A percentile compares a stretch with the other conserved stretches of the same genome.
Evolutionary conservation across 164 flowering plant genomes (phyloP).

Genomic region (Stephania cephalantha): DNA sequence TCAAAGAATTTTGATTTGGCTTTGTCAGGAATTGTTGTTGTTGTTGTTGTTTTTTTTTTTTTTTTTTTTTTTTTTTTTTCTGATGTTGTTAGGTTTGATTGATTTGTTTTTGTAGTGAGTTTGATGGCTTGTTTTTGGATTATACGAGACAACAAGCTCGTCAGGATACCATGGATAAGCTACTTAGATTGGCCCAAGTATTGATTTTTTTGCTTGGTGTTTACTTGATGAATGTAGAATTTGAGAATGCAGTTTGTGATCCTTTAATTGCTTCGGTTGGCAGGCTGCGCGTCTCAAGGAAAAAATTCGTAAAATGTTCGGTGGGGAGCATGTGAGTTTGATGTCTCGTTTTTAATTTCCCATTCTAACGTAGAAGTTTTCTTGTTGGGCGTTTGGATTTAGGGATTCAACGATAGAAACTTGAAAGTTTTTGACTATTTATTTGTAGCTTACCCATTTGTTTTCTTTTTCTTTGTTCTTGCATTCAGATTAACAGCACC

Average conservation of each 20-base stretch:
- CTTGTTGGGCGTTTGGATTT: not conserved
- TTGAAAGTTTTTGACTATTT: not conserved
- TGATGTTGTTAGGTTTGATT: not conserved
- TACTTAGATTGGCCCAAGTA: slow-evolving; percentile 73
- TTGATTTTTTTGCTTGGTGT: not conserved
- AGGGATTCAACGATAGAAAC: not conserved
- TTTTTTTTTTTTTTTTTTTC: not conserved
- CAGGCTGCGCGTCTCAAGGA: slow-evolving; percentile 79
- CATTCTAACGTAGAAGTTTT: not conserved
- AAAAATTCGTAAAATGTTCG: slow-evolving; percentile 72
- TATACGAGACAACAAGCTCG: slow-evolving; percentile 74
- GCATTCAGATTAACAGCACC: slow-evolving; percentile 76
- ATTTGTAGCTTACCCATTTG: not conserved
- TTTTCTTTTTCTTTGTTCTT: slow-evolving; percentile 3
- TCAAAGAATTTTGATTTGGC: not conserved
- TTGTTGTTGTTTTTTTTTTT: not conserved
- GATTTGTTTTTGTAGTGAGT: slow-evolving; percentile 42
- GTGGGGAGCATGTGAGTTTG: slow-evolving; percentile 71
- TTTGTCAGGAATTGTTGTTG: not conserved
- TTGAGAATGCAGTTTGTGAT: slow-evolving; percentile 7
- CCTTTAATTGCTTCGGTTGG: slow-evolving; percentile 8
- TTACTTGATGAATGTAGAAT: not conserved
- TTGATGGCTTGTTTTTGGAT: slow-evolving; percentile 77
- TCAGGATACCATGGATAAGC: slow-evolving; percentile 60
- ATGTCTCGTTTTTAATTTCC: not conserved